Conservation (phyloP, 257 asterid species). For the Capsicum rhomboideum region DNA sequence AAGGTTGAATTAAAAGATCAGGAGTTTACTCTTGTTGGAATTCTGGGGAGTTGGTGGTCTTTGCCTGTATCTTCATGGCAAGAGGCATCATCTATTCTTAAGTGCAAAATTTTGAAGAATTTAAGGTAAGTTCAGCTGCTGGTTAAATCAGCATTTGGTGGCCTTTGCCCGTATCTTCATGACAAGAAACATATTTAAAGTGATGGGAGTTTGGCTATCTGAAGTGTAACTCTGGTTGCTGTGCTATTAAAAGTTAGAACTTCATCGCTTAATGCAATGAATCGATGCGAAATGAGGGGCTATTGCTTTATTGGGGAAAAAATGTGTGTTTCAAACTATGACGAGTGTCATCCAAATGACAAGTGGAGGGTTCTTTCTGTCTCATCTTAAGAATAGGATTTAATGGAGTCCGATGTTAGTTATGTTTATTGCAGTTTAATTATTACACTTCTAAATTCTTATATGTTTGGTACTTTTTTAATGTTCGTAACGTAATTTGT, state of each 20-base stretch:
- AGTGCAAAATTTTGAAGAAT: constrained; percentile 6
- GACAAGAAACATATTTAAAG: too few relatives aligned
- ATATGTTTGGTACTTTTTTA: background rate
- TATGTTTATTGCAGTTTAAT: background rate
- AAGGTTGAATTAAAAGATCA: constrained; percentile 21
- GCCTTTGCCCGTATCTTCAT: too few relatives aligned
- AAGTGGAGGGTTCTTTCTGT: too few relatives aligned
- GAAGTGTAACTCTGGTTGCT: background rate
- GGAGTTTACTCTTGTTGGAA: constrained; percentile 15
- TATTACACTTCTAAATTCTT: background rate
- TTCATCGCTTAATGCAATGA: background rate
- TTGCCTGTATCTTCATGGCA: constrained; percentile 23
- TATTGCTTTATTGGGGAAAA: background rate
- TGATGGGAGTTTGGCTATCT: background rate
- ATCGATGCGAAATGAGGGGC: background rate
- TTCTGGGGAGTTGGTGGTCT: constrained; percentile 41
- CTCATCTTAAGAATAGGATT: background rate
- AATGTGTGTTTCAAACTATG: background rate
- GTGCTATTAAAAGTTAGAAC: background rate
- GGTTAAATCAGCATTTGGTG: background rate
- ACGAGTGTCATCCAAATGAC: too few relatives aligned
- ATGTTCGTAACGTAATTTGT: background rate
- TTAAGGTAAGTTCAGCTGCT: constrained; percentile 9
- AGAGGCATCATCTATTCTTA: constrained; percentile 12
- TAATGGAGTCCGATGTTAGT: background rate